Evolutionary conservation across 2,329 filamentous ascomycete species (phyloP).

Genomic region (Meredithiella fracta): DNA sequence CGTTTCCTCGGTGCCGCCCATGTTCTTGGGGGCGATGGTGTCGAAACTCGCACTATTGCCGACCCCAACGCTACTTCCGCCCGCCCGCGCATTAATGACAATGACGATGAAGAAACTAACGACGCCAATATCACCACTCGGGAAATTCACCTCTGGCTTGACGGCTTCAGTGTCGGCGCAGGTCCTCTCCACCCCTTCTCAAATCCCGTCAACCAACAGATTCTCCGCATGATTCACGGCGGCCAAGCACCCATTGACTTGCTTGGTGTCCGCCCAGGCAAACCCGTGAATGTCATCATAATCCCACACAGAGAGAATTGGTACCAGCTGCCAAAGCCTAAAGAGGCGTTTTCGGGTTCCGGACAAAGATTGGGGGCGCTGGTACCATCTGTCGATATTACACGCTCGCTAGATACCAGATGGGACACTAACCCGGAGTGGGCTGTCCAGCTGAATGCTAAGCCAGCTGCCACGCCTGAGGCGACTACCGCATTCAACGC

Average conservation of each 20-base stretch:
- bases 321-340: conserved; percentile 54
- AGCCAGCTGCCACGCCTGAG: conserved; percentile 20
- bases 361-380: conserved; percentile 64
- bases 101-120: conserved; percentile 23
- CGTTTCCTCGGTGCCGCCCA: conserved; percentile 55
- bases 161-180: conserved; percentile 76
- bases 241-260: conserved; percentile 63
- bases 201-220: conserved; percentile 56
- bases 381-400: conserved; percentile 41
- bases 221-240: conserved; percentile 58
- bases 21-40: conserved; percentile 63
- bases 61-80: conserved; percentile 32
- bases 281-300: conserved; percentile 65
- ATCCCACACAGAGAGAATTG: conserved; percentile 63
- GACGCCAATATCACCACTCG: conserved; percentile 30
- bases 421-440: too few relatives aligned
- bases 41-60: conserved; percentile 50
- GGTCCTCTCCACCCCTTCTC: conserved; percentile 63
- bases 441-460: too few relatives aligned
- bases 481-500: conserved; percentile 35
- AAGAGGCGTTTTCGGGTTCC: conserved; percentile 56
- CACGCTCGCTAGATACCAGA: too few relatives aligned
- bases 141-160: conserved; percentile 62
- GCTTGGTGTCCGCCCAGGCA: conserved; percentile 57
- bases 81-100: conserved; percentile 11